Base-by-base conservation (phyloP, 495 filamentous ascomycete genomes). In the Aspergillus haitiensis region DNA sequence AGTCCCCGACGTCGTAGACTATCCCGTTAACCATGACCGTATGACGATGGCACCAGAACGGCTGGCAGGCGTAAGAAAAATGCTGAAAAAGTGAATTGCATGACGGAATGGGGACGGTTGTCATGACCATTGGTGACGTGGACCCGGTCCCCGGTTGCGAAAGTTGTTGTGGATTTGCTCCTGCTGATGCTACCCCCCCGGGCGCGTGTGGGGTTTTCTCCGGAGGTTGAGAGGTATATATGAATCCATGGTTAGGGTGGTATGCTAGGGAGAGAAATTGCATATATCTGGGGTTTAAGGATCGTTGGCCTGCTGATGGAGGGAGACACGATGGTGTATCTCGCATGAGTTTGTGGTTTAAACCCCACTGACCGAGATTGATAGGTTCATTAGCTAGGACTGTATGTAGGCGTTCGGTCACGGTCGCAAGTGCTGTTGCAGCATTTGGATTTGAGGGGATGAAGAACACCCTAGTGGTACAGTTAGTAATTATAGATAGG, bases 291-390 rank as follows among this genome's bases (percentile, higher is more conserved):
- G 75, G 69, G 13, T 64, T 67, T 13, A 59, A 32, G 36, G 71
- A 61, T 21, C 62, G 62, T 42, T 73, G 70, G 32, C 66, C 68
- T n/a, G 68, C 53, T 8, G 71, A 67, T 7, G 66, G 56, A 0
- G 78, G 71, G 5, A 81, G 64, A 16, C 76, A 74, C 10, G 76
- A 77, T 7, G 73, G 76, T 5, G 78, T 81, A 51, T 81, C 78
- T 35, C 73, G 71, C 70, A 81, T 73, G 4, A 81, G 67, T 55
- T 76, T 78, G 60, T 81, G 76, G 32, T 78, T 75, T 21, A 79
- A 64, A 15, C 58, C 62, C 75, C 75, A 81, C 60, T 72, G 75
- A 62, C 73, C 72, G 55, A 75, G 46, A 56, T 71, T 70, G 12
- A 68, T 67, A 44, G 72, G 67, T 27, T 76, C 73, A 46, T 79